These are phyloP conservation scores for Boletus patriciae DNA, from an alignment of 768 basidiomycete genomes.

Conservation along the genomic window DNA sequence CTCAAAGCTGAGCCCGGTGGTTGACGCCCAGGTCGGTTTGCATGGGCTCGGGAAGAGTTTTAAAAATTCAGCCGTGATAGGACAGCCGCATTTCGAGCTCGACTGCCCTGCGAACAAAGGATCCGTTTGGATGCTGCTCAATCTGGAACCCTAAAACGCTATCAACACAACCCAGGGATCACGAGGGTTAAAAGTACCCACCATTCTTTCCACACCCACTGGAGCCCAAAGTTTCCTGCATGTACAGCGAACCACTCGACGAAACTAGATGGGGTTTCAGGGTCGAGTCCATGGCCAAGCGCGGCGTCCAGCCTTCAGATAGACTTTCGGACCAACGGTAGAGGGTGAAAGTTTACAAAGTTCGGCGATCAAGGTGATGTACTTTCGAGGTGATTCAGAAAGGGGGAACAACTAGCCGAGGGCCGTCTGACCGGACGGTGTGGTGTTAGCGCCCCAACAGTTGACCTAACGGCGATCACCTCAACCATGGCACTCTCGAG, in stretches of 20 bases:
- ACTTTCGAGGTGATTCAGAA: slow-evolving; percentile 73
- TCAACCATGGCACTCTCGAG: slow-evolving; percentile 88
- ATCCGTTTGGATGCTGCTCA: slow-evolving; percentile 80
- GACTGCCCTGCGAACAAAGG: slow-evolving; percentile 82
- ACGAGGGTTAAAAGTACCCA: slow-evolving; percentile 35
- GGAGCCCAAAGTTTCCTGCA: slow-evolving; percentile 96
- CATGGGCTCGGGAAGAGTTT: slow-evolving; percentile 84
- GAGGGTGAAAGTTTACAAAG: slow-evolving; percentile 91
- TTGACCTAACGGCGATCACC: slow-evolving; percentile 40
- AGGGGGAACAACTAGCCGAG: slow-evolving; percentile 73
- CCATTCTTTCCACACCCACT: slow-evolving; percentile 99
- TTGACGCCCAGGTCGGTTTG: slow-evolving; percentile 63
- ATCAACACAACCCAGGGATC: background rate
- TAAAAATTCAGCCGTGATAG: slow-evolving; percentile 89
- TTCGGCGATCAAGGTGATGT: slow-evolving; percentile 86
- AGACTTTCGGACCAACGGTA: slow-evolving; percentile 94
- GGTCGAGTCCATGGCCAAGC: slow-evolving; percentile 84
- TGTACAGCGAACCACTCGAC: slow-evolving; percentile 96
- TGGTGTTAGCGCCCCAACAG: background rate
- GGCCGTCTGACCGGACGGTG: slow-evolving; percentile 49
- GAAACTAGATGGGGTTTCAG: slow-evolving; percentile 77
- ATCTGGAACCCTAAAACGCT: slow-evolving; percentile 77
- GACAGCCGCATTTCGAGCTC: slow-evolving; percentile 90
- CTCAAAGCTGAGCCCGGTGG: slow-evolving; percentile 80
- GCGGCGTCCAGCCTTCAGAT: slow-evolving; percentile 81